Evolutionary conservation across 2,329 filamentous ascomycete species (phyloP).

Genomic region (Parastagonospora avenae): DNA sequence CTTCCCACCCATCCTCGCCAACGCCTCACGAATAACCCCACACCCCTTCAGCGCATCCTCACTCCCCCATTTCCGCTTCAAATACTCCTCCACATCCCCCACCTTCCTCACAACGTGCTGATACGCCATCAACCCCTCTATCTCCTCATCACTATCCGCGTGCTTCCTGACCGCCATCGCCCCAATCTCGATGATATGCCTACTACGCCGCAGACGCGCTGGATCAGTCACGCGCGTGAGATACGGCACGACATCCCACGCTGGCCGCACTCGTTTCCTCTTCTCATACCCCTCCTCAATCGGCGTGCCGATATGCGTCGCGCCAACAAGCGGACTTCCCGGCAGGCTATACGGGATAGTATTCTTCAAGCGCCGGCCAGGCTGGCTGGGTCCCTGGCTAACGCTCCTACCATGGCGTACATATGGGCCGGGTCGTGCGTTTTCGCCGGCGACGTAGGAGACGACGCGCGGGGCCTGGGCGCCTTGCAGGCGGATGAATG

Average conservation of each 20-base stretch:
- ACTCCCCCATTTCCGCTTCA: constrained; percentile 10
- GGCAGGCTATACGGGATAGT: constrained; percentile 11
- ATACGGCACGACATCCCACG: not conserved
- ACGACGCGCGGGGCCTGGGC: constrained; percentile 18
- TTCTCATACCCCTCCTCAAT: constrained; percentile 4
- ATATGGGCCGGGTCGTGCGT: constrained; percentile 3
- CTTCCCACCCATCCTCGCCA: not conserved
- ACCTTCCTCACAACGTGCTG: constrained; percentile 16
- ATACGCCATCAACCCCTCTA: not conserved
- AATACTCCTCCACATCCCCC: constrained; percentile 22
- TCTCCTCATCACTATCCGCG: constrained; percentile 3
- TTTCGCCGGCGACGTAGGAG: constrained; percentile 8
- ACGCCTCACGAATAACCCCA: constrained; percentile 19
- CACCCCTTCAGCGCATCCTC: constrained; percentile 25
- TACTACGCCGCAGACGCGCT: constrained; percentile 22
- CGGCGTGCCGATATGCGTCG: constrained; percentile 19
- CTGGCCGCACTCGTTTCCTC: not conserved
- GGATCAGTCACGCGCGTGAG: constrained; percentile 29
- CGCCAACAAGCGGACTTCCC: constrained; percentile 4
- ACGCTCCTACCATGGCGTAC: constrained; percentile 5
- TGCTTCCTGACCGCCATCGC: constrained; percentile 29
- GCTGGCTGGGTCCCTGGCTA: constrained; percentile 9
- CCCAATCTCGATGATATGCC: constrained; percentile 37
- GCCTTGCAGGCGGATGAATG: constrained; percentile 28
- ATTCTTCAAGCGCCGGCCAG: constrained; percentile 3